A percentile compares a stretch with the other conserved stretches of the same genome.
Conservation (phyloP, 2,329 filamentous ascomycete species). For the Fusarium hostae region DNA sequence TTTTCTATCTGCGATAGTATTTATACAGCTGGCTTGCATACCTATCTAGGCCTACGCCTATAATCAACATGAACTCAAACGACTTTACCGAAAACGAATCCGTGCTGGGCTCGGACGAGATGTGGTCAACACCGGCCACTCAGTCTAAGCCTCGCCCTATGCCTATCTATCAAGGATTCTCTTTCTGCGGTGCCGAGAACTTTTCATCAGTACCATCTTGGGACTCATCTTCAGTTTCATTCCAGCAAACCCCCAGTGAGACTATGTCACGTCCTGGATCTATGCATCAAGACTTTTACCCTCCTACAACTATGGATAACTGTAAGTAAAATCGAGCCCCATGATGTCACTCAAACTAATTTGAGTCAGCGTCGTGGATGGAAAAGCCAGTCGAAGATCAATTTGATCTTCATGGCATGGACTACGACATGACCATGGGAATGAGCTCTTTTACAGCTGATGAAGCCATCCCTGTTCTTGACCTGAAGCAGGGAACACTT, state of each 20-base stretch:
- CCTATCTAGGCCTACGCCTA: slow-evolving; percentile 55
- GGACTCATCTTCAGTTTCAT: slow-evolving; percentile 65
- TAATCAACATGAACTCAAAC: slow-evolving; percentile 59
- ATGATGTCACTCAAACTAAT: slow-evolving; percentile 25
- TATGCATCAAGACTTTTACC: slow-evolving; percentile 68
- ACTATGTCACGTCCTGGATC: slow-evolving; percentile 65
- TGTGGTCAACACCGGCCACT: slow-evolving; percentile 67
- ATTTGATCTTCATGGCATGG: slow-evolving; percentile 65
- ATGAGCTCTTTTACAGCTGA: slow-evolving; percentile 73
- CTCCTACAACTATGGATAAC: slow-evolving; percentile 60
- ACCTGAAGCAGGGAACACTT: slow-evolving; percentile 64
- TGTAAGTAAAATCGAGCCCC: slow-evolving; percentile 53
- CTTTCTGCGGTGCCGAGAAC: slow-evolving; percentile 66
- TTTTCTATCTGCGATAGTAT: slow-evolving; percentile 52
- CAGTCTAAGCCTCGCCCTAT: slow-evolving; percentile 65
- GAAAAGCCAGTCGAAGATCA: slow-evolving; percentile 68
- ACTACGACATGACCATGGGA: slow-evolving; percentile 67
- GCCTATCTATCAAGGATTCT: slow-evolving; percentile 71
- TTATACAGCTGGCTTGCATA: slow-evolving; percentile 61
- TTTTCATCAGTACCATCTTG: slow-evolving; percentile 65
- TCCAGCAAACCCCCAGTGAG: slow-evolving; percentile 63
- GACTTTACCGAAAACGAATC: slow-evolving; percentile 63
- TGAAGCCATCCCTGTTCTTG: slow-evolving; percentile 71
- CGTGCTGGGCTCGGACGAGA: slow-evolving; percentile 56
- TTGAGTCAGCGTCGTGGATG: slow-evolving; percentile 54